phyloP scores from a whole-genome alignment of 768 basidiomycete genomes.

The Leccinum longicurvipes region DNA sequence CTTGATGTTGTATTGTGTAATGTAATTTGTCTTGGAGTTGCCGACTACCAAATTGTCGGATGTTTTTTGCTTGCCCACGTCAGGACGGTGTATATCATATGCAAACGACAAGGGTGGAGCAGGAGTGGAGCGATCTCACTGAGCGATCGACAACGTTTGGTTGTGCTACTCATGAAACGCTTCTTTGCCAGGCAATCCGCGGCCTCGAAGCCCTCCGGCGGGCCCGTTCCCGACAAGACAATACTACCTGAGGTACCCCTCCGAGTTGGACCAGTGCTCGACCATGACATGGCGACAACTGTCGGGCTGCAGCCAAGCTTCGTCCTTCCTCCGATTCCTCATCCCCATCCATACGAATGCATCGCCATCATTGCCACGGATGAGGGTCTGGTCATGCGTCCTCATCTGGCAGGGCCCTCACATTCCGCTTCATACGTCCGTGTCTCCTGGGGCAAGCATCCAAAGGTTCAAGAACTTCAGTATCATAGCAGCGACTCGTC shows the following conservation, averaged over 20 bases:
- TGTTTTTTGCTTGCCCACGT: not conserved
- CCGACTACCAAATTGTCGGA: conserved; percentile 2
- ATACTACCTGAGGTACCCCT: not conserved
- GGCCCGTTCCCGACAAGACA: too few relatives aligned
- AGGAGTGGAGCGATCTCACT: too few relatives aligned
- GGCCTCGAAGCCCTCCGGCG: conserved; percentile 3
- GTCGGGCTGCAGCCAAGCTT: conserved; percentile 56
- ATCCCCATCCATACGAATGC: conserved; percentile 68
- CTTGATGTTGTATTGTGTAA: conserved; percentile 27
- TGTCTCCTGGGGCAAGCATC: conserved; percentile 59
- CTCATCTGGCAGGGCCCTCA: conserved; percentile 39
- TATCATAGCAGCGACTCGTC: conserved; percentile 31
- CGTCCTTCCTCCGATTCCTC: conserved; percentile 65
- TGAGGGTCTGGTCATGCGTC: conserved; percentile 66
- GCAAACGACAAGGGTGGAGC: not conserved
- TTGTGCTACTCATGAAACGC: conserved; percentile 29
- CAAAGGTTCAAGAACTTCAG: conserved; percentile 50
- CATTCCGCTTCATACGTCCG: conserved; percentile 40
- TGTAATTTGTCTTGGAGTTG: conserved; percentile 14
- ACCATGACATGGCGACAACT: conserved; percentile 8
- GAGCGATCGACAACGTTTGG: too few relatives aligned
- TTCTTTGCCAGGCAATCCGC: conserved; percentile 24
- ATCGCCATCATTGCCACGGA: conserved; percentile 59
- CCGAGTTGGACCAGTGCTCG: not conserved
- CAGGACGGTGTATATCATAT: not conserved